Percentiles rank a stretch among this genome's conserved stretches.
These are phyloP conservation scores for Blastobotrys ciferrii DNA, from an alignment of 1,139 yeast genomes.

Conservation along the genomic window DNA sequence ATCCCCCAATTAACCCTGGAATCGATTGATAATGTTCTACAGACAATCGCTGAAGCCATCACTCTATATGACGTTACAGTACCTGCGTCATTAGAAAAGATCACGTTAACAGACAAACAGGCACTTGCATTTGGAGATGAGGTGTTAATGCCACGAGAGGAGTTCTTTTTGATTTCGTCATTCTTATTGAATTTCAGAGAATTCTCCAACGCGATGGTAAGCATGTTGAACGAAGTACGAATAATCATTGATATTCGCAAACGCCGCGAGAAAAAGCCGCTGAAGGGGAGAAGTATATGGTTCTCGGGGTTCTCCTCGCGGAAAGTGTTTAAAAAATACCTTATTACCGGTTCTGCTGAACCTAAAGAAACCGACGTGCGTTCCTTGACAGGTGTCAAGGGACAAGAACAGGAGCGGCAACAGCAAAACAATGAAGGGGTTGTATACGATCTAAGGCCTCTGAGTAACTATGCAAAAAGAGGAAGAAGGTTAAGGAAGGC, in stretches of 20 bases:
- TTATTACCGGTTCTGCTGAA: slow-evolving; percentile 29
- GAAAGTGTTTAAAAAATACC: slow-evolving; percentile 39
- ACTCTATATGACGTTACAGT: slow-evolving; percentile 35
- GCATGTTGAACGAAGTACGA: slow-evolving; percentile 37
- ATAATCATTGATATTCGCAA: slow-evolving; percentile 36
- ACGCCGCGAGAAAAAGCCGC: slow-evolving; percentile 37
- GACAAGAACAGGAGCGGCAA: background rate
- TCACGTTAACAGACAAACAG: slow-evolving; percentile 1
- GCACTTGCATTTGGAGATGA: slow-evolving; percentile 15
- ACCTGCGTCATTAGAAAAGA: slow-evolving; percentile 24
- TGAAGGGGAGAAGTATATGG: slow-evolving; percentile 44
- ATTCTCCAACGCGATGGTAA: slow-evolving; percentile 37
- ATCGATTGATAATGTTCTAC: slow-evolving; percentile 33
- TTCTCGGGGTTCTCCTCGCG: slow-evolving; percentile 40
- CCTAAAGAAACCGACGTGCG: slow-evolving; percentile 27
- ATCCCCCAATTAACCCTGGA: slow-evolving; percentile 22
- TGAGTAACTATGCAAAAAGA: background rate
- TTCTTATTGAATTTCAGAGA: slow-evolving; percentile 48
- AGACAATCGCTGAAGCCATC: slow-evolving; percentile 35
- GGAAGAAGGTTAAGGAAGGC: background rate
- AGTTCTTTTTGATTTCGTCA: slow-evolving; percentile 48
- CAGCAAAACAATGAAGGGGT: background rate
- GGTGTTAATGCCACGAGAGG: slow-evolving; percentile 46
- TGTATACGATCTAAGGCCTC: background rate
- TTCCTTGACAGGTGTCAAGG: background rate